Base-by-base conservation (phyloP, 768 basidiomycete species). In the Phylloporus arenicola region DNA sequence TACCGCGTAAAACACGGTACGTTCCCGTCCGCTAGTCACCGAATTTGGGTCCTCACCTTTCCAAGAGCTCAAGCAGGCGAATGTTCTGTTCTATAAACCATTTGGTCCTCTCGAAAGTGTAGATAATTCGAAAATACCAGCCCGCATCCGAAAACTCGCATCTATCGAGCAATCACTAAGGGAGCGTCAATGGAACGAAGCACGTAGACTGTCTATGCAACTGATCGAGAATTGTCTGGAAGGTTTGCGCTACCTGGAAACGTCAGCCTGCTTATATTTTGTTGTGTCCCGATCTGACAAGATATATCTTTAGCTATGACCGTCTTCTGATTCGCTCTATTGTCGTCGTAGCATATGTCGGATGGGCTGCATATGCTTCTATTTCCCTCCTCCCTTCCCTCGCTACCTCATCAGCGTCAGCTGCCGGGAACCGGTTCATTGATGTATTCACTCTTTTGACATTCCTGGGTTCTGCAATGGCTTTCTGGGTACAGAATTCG, bases 241-340 rank as follows among this genome's bases (percentile, higher is more conserved):
- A 33, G 89, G 88, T 0, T 67, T 90, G 29, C 80, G 82, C 27
- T 92, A 92, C 60, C 76, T 92, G 5, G 86, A 92, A 65, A 91
- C 87, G 63, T 80, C 49, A 43, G 44, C 29, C 24, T 31, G 5
- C 22, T 30, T 42, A 17, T 17, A 11, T 48, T 17, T 12, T 2
- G 33, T 38, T 13, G 13, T 22, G 19, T 44, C 24, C 31, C 30
- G 10, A 43, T n/a, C 58, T 64, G 43, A 56, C 47, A 27, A 35
- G 11, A 40, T n/a, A 40, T n/a, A 40, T 17, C 12, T 13, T 2
- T 48, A 76, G 79, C 12, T 92, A 92, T 64, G 88, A 93, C 61
- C 81, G 87, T 16, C 70, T 79, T 27, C 67, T 92, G 40, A 83
- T 93, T 25, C 79, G 82, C 14, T 69, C 61, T 3, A 81, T 92